Base-by-base conservation (phyloP, 768 basidiomycete genomes). In the Mycena indigotica region DNA sequence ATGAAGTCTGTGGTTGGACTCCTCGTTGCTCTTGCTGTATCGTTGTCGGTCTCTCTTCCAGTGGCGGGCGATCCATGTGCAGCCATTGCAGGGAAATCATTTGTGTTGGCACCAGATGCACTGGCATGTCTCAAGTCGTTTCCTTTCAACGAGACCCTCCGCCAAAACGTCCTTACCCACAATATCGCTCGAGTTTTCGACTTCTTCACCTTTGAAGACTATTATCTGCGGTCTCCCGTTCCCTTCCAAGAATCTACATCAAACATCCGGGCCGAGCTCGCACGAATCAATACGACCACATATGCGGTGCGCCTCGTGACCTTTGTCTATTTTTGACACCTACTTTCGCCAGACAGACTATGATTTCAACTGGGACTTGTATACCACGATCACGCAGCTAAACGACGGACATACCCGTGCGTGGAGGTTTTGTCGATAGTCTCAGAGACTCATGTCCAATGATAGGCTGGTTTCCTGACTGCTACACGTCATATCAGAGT, bases 361-460 rank as follows among this genome's bases (percentile, higher is more conserved):
- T 58, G 85, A 85, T 65, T 86, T 88, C 70, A 86, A 81, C 64
- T 73, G 72, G 45, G 85, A 77, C 38, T 63, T 88, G 17, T 86
- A 80, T 58, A 74, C 83, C 52, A 80, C 84, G 57, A 79, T 77
- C 0, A 83, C 75, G 17, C 77, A 77, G 49, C 62, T 88, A 44
- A 87, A 88, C 64, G 85, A 87, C 64, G 86, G 86, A 5, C 86
- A 87, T 64, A 88, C 86, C 13, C 77, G 85, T 83, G 69, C 26
- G 77, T 66, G 29, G 38, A 28, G 17, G 23, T 35, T 10, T 57
- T 56, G 29, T 5, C 39, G 23, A 41, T 5, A 17, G 28, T 15
- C 25, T 25, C 35, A 5, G n/a, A n/a, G n/a, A n/a, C n/a, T n/a
- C n/a, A n/a, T n/a, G n/a, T n/a, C n/a, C 29, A 5, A 21, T 57